These are phyloP conservation scores for Salix viminalis DNA, from an alignment of 345 rosid species.

Conservation along the genomic window DNA sequence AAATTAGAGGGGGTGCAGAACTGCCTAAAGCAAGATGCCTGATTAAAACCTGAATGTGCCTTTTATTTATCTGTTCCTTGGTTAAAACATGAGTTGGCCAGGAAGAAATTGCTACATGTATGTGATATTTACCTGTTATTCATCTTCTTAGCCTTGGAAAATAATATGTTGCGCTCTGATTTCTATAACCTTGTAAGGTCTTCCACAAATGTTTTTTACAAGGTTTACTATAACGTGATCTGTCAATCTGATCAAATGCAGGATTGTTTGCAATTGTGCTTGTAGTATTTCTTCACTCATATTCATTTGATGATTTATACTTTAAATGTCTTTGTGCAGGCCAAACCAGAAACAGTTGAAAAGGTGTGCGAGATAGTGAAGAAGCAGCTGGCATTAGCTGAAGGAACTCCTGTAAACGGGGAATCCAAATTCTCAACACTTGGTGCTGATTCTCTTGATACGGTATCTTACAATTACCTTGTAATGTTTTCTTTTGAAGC, in stretches of 20 bases:
- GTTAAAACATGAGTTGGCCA: neutral
- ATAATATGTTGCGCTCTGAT: neutral
- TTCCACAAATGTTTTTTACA: neutral
- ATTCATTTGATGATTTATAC: neutral
- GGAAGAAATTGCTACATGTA: neutral
- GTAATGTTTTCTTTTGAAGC: neutral
- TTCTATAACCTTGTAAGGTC: neutral
- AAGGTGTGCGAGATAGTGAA: constrained; percentile 78
- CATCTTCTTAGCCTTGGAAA: neutral
- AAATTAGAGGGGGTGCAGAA: neutral
- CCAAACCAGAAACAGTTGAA: constrained; percentile 72
- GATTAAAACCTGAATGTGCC: neutral
- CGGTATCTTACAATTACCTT: constrained; percentile 37
- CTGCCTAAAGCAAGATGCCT: neutral
- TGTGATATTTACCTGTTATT: neutral
- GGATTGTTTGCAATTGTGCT: neutral
- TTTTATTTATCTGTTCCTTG: neutral
- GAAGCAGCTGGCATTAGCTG: constrained; percentile 70
- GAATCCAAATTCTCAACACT: constrained; percentile 65
- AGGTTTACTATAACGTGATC: neutral
- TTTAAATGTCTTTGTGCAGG: constrained; percentile 37
- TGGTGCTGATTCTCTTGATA: constrained; percentile 95
- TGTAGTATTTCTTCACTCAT: neutral
- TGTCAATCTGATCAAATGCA: neutral
- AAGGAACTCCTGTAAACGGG: constrained; percentile 47